Conservation (phyloP, 2,329 filamentous ascomycete species). For the Cladosporium austrohemisphaericum region DNA sequence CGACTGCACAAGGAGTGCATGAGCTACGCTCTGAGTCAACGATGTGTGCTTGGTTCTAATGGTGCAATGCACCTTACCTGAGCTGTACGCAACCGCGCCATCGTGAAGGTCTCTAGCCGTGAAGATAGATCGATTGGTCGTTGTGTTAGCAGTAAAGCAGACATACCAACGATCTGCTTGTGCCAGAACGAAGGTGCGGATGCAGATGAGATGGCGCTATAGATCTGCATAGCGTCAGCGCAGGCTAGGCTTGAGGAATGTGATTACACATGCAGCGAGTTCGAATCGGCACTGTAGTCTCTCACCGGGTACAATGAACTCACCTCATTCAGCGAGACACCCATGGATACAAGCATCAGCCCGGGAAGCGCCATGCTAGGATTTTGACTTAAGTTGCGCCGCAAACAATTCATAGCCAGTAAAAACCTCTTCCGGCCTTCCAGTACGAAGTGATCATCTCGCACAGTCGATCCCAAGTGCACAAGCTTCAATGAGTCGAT, state of each 20-base stretch:
- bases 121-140: not conserved
- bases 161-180: conserved; percentile 11
- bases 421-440: conserved; percentile 7
- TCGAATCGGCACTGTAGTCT: not conserved
- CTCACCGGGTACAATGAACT: not conserved
- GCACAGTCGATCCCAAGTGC: conserved; percentile 1
- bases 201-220: not conserved
- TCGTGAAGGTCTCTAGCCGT: not conserved
- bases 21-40: not conserved
- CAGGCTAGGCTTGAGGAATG: too few relatives aligned
- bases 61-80: not conserved
- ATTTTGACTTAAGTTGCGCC: not conserved
- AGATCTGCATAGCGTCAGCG: not conserved
- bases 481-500: conserved; percentile 12
- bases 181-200: not conserved
- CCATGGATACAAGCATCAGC: conserved; percentile 3
- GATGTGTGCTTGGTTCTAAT: too few relatives aligned
- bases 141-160: not conserved
- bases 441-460: not conserved
- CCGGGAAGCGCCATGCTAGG: not conserved
- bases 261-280: too few relatives aligned
- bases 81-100: conserved; percentile 1
- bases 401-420: conserved; percentile 6
- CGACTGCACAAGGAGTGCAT: conserved; percentile 7
- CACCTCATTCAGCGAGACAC: conserved; percentile 7